Evolutionary conservation across 495 filamentous ascomycete species (phyloP), one percentile per base, ranked within the genome.

Genomic region (Xylaria bambusicola): DNA sequence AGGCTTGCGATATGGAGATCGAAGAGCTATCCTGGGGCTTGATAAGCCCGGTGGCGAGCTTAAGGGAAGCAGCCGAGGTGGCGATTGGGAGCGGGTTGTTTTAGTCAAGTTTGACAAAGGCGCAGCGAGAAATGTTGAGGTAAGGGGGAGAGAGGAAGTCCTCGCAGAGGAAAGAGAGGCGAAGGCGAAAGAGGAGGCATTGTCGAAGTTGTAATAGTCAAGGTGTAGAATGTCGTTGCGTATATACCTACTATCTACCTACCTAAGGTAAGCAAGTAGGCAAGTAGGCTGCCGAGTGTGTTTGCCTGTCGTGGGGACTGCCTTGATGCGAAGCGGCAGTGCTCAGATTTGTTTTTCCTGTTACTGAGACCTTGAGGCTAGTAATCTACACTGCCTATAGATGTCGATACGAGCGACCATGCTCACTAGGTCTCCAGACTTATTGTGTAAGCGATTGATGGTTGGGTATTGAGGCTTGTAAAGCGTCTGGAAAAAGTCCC

Each of bases 21-120:
- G 80, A 17, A 76, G 85, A 55, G 66, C 82, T 15, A 83, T 92
- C 15, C 68, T 97, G 49, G 86, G 74, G 0, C 69, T 98, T 42
- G 84, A 89, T 58, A 81, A 86, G 62, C 85, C 91, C 1, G 91
- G 91, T 0, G 80, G 74, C 38, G 92, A 96, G 67, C 69, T 95
- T 23, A 77, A 81, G 63, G 85, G 75, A 0, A 80, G 74, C 10
- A 81, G 71, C 5, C 78, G 84, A 64, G 84, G 76, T 29, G 93
- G 93, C 2, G 88, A 94, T 61, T 74, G 67, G 60, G 87, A 93
- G 55, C 80, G 87, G 63, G 88, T 93, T 21, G 82, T 97, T 36
- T 65, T 91, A 51, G 85, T 93, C 26, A 74, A 74, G 27, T 89
- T 92, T 65, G 66, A 66, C 31, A 85, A 84, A 64, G 82, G 78